A percentile compares a stretch with the other conserved stretches of the same genome.
phyloP scores from a whole-genome alignment of 768 basidiomycete species.

The Lentinula raphanica region DNA sequence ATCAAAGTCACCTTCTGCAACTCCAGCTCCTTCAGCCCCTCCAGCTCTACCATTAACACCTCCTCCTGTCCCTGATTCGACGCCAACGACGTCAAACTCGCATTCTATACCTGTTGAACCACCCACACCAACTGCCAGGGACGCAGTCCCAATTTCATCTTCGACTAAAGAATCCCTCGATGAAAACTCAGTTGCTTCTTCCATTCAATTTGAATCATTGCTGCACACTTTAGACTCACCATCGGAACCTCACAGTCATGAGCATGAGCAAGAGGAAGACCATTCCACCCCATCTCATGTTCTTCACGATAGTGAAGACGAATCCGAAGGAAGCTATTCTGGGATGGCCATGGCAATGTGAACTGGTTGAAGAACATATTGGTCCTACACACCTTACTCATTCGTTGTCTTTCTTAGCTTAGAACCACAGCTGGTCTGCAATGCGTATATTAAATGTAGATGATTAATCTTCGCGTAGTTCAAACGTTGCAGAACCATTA shows the following conservation, averaged over 20 bases:
- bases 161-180: not conserved
- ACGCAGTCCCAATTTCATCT: not conserved
- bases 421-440: no score
- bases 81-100: not conserved
- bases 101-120: not conserved
- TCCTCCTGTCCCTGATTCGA: conserved; percentile 8
- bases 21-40: conserved; percentile 2
- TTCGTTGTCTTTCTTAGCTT: no score
- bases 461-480: no score
- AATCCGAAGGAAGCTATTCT: not conserved
- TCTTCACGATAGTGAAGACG: conserved; percentile 2
- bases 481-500: no score
- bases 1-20: conserved; percentile 1
- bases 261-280: not conserved
- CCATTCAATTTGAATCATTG: not conserved
- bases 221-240: not conserved
- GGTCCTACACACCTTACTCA: no score
- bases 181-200: not conserved
- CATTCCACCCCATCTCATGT: not conserved
- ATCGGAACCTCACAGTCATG: not conserved
- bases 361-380: not conserved
- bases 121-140: conserved; percentile 1
- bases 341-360: not conserved
- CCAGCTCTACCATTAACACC: conserved; percentile 12
- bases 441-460: no score